A percentile compares a stretch with the other conserved stretches of the same genome.
phyloP scores from a whole-genome alignment of 2,329 filamentous ascomycete genomes.

The Neonectria coccinea region DNA sequence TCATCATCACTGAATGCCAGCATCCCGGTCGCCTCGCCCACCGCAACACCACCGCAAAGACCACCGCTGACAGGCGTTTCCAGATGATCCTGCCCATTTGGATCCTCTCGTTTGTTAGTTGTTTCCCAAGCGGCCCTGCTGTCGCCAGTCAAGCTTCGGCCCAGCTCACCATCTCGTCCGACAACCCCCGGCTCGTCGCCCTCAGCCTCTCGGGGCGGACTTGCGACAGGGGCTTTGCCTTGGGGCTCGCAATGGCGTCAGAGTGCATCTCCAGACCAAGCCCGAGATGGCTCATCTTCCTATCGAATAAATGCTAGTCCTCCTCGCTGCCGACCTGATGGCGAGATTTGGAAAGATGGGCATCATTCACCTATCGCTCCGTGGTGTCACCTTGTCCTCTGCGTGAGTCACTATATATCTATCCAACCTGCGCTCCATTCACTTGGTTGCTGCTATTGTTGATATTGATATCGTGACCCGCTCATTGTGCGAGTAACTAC shows the following conservation, averaged over 20 bases:
- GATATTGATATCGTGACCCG: slow-evolving; percentile 36
- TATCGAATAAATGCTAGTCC: slow-evolving; percentile 40
- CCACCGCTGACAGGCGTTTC: slow-evolving; percentile 31
- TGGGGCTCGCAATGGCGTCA: slow-evolving; percentile 45
- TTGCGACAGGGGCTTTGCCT: slow-evolving; percentile 21
- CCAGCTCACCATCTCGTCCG: slow-evolving; percentile 20
- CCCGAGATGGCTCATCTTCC: slow-evolving; percentile 37
- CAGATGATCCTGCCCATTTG: slow-evolving; percentile 40
- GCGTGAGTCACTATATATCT: slow-evolving; percentile 45
- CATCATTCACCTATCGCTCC: slow-evolving; percentile 42
- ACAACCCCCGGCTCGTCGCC: slow-evolving; percentile 5
- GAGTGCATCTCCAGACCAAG: slow-evolving; percentile 22
- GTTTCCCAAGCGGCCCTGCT: slow-evolving; percentile 37
- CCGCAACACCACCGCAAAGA: slow-evolving; percentile 23
- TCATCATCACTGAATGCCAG: slow-evolving; percentile 21
- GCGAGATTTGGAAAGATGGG: slow-evolving; percentile 42
- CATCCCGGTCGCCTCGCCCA: slow-evolving; percentile 26
- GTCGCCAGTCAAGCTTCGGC: slow-evolving; percentile 28
- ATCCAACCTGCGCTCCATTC: slow-evolving; percentile 41
- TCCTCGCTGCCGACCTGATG: slow-evolving; percentile 32
- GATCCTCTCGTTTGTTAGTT: slow-evolving; percentile 22
- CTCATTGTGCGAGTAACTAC: slow-evolving; percentile 36
- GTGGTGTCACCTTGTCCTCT: slow-evolving; percentile 44
- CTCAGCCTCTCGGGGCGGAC: slow-evolving; percentile 5
- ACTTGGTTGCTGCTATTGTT: slow-evolving; percentile 40